Conservation (phyloP, 2,329 filamentous ascomycete genomes). For the Botryosphaeria agaves region DNA sequence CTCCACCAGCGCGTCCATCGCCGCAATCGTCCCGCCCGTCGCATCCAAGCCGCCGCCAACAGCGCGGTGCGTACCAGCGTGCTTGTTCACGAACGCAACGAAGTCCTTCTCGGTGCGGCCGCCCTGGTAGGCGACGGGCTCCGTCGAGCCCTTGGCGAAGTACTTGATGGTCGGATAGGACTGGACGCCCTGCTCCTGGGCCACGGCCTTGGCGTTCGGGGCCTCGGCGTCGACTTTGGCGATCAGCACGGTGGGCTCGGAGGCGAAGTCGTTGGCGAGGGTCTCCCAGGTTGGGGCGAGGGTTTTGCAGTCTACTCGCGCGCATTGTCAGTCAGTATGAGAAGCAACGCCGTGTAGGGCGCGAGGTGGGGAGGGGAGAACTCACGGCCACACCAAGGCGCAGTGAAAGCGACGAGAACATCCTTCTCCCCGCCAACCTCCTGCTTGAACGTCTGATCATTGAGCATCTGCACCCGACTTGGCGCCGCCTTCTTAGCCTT, state of each 20-base stretch:
- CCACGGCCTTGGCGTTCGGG: constrained; percentile 63
- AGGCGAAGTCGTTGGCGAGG: constrained; percentile 63
- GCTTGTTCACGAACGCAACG: constrained; percentile 68
- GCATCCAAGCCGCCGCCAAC: constrained; percentile 64
- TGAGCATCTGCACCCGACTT: constrained; percentile 65
- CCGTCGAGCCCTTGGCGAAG: constrained; percentile 72
- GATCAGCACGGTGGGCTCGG: constrained; percentile 63
- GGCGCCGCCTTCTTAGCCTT: constrained; percentile 58
- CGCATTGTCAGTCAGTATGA: no score
- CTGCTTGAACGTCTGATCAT: constrained; percentile 60
- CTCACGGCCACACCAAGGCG: constrained; percentile 96
- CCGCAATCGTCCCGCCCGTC: constrained; percentile 65
- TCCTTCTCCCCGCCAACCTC: constrained; percentile 71
- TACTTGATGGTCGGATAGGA: constrained; percentile 97
- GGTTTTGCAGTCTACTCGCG: constrained; percentile 96
- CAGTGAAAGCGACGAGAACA: constrained; percentile 90
- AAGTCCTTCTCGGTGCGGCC: constrained; percentile 63
- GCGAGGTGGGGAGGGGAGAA: constrained; percentile 15
- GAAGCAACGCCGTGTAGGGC: constrained; percentile 1
- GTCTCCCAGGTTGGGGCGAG: constrained; percentile 84
- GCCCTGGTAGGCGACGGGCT: constrained; percentile 53
- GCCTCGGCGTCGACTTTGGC: constrained; percentile 94
- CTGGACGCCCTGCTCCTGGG: constrained; percentile 57
- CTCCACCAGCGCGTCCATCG: constrained; percentile 57
- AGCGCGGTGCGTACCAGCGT: constrained; percentile 73